Conservation (phyloP, 1,284 basidiomycete genomes). For the Psilocybe mexicana region DNA sequence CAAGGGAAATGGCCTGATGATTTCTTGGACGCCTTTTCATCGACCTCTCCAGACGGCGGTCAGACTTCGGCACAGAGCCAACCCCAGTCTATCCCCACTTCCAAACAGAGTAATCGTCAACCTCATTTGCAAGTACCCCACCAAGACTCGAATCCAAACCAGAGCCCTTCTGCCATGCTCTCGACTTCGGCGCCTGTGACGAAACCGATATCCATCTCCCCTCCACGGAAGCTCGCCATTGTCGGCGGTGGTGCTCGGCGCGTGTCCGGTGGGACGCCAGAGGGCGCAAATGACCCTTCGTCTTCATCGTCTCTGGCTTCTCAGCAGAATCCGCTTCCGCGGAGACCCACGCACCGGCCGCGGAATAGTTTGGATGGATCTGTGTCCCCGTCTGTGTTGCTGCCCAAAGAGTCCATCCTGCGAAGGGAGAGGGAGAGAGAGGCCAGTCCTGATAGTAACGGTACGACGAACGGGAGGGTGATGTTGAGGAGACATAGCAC, state of each 20-base stretch:
- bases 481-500: slow-evolving; percentile 59
- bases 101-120: slow-evolving; percentile 23
- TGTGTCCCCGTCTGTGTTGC: slow-evolving; percentile 33
- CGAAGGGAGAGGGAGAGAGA: slow-evolving; percentile 40
- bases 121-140: neutral
- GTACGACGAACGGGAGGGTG: slow-evolving; percentile 41
- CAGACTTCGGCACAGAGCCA: neutral
- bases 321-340: slow-evolving; percentile 45
- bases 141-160: neutral
- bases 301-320: neutral
- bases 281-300: neutral
- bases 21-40: slow-evolving; percentile 58
- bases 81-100: slow-evolving; percentile 23
- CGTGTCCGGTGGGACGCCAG: neutral
- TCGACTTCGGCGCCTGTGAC: slow-evolving; percentile 22
- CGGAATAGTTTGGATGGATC: slow-evolving; percentile 57
- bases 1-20: slow-evolving; percentile 85
- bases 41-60: neutral
- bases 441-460: slow-evolving; percentile 51
- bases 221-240: slow-evolving; percentile 58
- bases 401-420: slow-evolving; percentile 56
- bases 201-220: slow-evolving; percentile 41
- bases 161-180: slow-evolving; percentile 4
- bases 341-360: slow-evolving; percentile 62
- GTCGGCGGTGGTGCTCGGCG: slow-evolving; percentile 36